phyloP scores from a whole-genome alignment of 2,329 filamentous ascomycete species.

The Aspergillus oerlinghausenensis region DNA sequence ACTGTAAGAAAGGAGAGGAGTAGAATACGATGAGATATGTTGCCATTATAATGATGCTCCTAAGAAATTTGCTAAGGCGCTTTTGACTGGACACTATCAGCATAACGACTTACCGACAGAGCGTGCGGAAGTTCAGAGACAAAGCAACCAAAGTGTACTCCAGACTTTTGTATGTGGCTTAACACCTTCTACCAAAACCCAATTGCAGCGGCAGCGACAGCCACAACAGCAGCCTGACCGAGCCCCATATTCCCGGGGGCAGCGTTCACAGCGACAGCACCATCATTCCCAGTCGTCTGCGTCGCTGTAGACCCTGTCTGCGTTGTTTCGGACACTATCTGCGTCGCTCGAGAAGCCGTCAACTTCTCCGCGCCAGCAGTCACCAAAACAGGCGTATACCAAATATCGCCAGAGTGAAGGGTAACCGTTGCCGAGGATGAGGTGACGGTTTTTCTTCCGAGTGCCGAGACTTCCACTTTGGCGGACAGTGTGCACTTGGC shows the following conservation, averaged over 20 bases:
- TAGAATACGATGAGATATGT: too few species aligned
- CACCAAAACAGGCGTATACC: slow-evolving; percentile 9
- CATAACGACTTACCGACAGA: too few species aligned
- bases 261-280: not conserved
- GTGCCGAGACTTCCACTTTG: not conserved
- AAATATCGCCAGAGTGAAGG: slow-evolving; percentile 4
- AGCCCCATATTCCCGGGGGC: slow-evolving; percentile 3
- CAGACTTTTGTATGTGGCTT: not conserved
- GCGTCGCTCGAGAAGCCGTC: slow-evolving; percentile 8
- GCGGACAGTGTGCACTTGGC: slow-evolving; percentile 13
- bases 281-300: not conserved
- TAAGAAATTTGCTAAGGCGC: too few species aligned
- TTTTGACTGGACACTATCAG: too few species aligned
- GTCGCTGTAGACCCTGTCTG: not conserved
- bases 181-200: not conserved
- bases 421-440: not conserved
- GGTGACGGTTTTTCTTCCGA: slow-evolving; percentile 4
- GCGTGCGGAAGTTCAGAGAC: not conserved
- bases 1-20: too few species aligned
- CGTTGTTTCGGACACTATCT: not conserved
- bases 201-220: slow-evolving; percentile 33
- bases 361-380: slow-evolving; percentile 17
- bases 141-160: not conserved
- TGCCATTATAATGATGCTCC: too few species aligned
- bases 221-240: slow-evolving; percentile 18